Evolutionary conservation across 768 basidiomycete species (phyloP).

Genomic region (Mycena crocata): DNA sequence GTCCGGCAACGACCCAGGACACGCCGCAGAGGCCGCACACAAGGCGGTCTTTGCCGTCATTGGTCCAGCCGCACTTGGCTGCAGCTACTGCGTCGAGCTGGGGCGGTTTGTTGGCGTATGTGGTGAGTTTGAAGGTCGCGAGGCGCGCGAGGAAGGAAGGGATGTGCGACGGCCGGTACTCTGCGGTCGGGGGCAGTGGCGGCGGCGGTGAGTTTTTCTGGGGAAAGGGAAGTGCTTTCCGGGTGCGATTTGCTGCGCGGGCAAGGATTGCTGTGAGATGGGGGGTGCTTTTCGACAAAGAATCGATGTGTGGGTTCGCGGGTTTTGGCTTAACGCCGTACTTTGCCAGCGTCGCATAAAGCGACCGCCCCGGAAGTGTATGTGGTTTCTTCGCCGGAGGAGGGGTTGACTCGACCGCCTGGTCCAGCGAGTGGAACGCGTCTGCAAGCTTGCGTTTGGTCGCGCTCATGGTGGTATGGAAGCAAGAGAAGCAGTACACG

Average conservation of each 20-base stretch:
- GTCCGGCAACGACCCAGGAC: conserved; percentile 80
- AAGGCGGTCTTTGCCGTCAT: conserved; percentile 84
- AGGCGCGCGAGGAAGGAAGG: conserved; percentile 80
- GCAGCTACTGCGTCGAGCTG: conserved; percentile 84
- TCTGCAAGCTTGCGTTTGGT: conserved; percentile 87
- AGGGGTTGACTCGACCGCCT: conserved; percentile 61
- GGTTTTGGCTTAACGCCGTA: conserved; percentile 75
- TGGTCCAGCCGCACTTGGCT: conserved; percentile 85
- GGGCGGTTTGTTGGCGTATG: conserved; percentile 82
- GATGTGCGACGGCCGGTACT: conserved; percentile 84
- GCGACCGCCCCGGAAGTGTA: conserved; percentile 59
- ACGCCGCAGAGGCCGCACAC: conserved; percentile 77
- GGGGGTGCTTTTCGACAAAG: conserved; percentile 69
- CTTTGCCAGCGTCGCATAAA: conserved; percentile 85
- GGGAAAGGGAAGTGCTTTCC: conserved; percentile 60
- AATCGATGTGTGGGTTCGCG: conserved; percentile 40
- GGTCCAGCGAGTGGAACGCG: conserved; percentile 79
- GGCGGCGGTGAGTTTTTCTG: conserved; percentile 45
- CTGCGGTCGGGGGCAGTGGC: conserved; percentile 55
- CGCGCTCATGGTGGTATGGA: conserved; percentile 36
- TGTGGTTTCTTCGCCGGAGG: conserved; percentile 67
- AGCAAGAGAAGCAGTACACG: background rate
- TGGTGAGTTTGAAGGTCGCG: conserved; percentile 80
- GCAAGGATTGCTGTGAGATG: conserved; percentile 77
- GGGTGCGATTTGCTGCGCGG: conserved; percentile 70